Evolutionary conservation across 257 asterid genomes (phyloP).

Genomic region (Solanum piurae): DNA sequence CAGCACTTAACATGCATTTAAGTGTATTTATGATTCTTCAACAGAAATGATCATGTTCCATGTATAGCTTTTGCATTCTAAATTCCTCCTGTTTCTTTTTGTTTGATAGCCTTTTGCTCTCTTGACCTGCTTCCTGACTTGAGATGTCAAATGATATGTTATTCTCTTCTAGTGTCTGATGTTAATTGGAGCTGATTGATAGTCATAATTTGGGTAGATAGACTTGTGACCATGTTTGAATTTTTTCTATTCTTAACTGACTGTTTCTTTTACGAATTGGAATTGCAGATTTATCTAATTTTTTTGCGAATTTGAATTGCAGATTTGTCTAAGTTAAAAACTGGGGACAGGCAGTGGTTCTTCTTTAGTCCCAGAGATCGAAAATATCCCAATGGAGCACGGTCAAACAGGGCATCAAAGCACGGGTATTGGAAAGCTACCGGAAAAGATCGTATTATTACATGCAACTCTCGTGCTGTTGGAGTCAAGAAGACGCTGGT

Average conservation of each 20-base stretch:
- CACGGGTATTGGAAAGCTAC: slow-evolving; percentile 96
- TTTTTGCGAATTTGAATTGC: slow-evolving; percentile 15
- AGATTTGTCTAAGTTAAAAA: slow-evolving; percentile 69
- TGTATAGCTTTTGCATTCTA: neutral
- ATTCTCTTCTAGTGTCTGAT: neutral
- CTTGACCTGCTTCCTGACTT: neutral
- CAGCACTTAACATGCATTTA: neutral
- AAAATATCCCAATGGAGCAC: slow-evolving; percentile 81
- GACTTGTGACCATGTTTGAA: neutral
- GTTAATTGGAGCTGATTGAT: neutral
- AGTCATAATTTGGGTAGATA: neutral
- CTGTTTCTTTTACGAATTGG: neutral
- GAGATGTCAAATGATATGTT: neutral
- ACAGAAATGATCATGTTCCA: neutral
- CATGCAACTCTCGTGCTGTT: slow-evolving; percentile 50
- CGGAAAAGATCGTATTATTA: slow-evolving; percentile 75
- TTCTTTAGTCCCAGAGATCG: slow-evolving; percentile 85
- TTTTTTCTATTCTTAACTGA: neutral
- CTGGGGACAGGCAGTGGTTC: slow-evolving; percentile 95
- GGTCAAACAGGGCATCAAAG: slow-evolving; percentile 72
- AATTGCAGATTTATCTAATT: slow-evolving; percentile 55
- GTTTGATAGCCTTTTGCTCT: neutral
- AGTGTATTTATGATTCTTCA: neutral
- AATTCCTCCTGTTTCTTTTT: neutral
- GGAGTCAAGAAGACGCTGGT: slow-evolving; percentile 91